Percentiles rank a stretch among this genome's conserved stretches.
These are phyloP conservation scores for Eruca vesicaria DNA, from an alignment of 441 rosid genomes.

Conservation along the genomic window DNA sequence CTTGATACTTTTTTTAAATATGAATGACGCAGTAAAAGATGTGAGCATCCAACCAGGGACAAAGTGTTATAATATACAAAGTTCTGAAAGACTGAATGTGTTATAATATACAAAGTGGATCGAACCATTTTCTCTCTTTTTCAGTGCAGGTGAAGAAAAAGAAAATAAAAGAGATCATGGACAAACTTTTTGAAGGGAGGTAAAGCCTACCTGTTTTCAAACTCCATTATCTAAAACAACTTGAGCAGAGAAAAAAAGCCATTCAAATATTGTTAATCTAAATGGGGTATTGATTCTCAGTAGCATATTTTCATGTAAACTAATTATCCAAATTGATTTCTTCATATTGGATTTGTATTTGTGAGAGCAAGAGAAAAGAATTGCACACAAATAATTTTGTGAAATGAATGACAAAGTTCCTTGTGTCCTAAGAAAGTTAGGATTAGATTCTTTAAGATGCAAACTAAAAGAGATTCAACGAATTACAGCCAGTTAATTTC, in stretches of 20 bases:
- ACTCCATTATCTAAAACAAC: constrained; percentile 14
- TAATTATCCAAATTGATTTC: constrained; percentile 1
- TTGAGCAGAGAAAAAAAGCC: constrained; percentile 22
- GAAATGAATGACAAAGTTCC: constrained; percentile 21
- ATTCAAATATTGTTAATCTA: neutral
- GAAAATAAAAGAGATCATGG: constrained; percentile 47
- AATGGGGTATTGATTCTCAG: too few relatives aligned
- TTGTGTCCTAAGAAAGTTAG: constrained; percentile 23
- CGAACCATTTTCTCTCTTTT: neutral
- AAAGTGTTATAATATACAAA: too few relatives aligned
- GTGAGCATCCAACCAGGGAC: constrained; percentile 93
- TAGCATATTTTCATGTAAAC: constrained; percentile 14
- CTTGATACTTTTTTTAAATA: neutral
- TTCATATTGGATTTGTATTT: too few relatives aligned
- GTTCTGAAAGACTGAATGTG: too few relatives aligned
- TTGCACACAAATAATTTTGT: neutral
- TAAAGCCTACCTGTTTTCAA: constrained; percentile 46
- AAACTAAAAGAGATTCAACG: constrained; percentile 12
- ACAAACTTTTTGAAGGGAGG: constrained; percentile 45
- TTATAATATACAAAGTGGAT: constrained; percentile 13
- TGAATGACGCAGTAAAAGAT: constrained; percentile 74
- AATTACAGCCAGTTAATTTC: too few relatives aligned
- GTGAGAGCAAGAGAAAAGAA: neutral
- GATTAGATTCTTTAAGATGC: too few relatives aligned
- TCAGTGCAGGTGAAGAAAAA: constrained; percentile 49